Percentiles rank a stretch among this genome's conserved stretches.
Conservation (phyloP, 495 filamentous ascomycete genomes). For the Penicillium taxi region DNA sequence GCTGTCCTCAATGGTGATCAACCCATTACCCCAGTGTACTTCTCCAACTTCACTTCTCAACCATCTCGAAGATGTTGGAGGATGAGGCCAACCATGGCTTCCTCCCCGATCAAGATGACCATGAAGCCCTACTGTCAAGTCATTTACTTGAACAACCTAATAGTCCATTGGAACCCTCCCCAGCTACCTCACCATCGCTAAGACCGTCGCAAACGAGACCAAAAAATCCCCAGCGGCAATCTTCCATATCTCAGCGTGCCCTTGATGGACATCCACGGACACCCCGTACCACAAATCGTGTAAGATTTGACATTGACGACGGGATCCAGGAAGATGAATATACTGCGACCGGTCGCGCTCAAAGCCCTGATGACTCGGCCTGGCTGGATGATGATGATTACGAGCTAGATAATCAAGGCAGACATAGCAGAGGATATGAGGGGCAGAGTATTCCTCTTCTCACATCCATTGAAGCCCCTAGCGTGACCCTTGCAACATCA, state of each 20-base stretch:
- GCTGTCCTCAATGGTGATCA: conserved; percentile 9
- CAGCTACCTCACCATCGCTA: conserved; percentile 11
- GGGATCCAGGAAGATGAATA: conserved; percentile 22
- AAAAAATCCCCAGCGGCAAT: conserved; percentile 27
- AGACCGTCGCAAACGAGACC: conserved; percentile 8
- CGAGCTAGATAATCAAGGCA: conserved; percentile 20
- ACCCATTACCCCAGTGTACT: conserved; percentile 2
- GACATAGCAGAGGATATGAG: conserved; percentile 13
- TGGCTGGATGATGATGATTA: conserved; percentile 56
- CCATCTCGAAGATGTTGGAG: conserved; percentile 40
- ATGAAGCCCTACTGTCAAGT: conserved; percentile 23
- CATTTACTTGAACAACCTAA: conserved; percentile 22
- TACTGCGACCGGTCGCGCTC: conserved; percentile 30
- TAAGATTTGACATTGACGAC: conserved; percentile 74
- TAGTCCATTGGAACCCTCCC: conserved; percentile 17
- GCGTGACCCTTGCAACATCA: conserved; percentile 65
- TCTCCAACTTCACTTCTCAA: conserved; percentile 18
- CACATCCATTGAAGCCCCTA: conserved; percentile 80
- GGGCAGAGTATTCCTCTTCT: conserved; percentile 64
- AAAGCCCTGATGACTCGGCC: conserved; percentile 34
- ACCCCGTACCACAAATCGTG: conserved; percentile 74
- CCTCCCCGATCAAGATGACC: conserved; percentile 23
- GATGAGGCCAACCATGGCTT: conserved; percentile 31
- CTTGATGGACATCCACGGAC: conserved; percentile 45
- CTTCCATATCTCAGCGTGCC: conserved; percentile 37